Evolutionary conservation across 176 grass and related monocot species (phyloP).

Genomic region (Puccinellia tenuiflora): DNA sequence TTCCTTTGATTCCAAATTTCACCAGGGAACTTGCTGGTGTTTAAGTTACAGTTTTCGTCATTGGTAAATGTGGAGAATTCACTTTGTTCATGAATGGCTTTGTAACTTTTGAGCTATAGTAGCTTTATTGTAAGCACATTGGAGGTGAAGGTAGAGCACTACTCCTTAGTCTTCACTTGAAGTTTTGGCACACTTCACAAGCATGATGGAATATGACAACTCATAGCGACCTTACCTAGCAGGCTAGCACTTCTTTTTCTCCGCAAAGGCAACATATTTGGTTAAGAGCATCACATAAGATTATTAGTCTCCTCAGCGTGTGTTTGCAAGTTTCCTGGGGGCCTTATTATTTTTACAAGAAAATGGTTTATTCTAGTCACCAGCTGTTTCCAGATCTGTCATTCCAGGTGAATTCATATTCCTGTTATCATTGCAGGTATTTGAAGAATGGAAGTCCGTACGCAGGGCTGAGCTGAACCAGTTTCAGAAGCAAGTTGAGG

Average conservation of each 20-base stretch:
- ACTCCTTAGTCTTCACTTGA: not conserved
- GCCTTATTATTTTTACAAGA: not conserved
- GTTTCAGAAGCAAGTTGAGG: conserved; percentile 76
- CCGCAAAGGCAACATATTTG: not conserved
- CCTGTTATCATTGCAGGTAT: conserved; percentile 36
- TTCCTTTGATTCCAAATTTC: not conserved
- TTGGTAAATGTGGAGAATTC: not conserved
- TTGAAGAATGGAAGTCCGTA: conserved; percentile 74
- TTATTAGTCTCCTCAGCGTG: not conserved
- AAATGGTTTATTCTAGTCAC: not conserved
- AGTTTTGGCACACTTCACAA: not conserved
- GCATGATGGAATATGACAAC: not conserved
- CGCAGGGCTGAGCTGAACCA: conserved; percentile 69
- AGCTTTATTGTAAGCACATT: not conserved
- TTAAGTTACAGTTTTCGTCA: not conserved
- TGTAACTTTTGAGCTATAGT: not conserved
- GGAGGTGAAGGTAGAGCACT: not conserved
- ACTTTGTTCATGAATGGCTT: not conserved
- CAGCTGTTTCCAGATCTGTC: not conserved
- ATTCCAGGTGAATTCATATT: not conserved
- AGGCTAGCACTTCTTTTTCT: not conserved
- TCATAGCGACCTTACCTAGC: not conserved
- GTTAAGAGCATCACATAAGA: not conserved
- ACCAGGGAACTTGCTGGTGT: not conserved
- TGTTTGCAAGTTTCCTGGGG: not conserved